Evolutionary conservation across 208 protist genomes (phyloP).

Genomic region (Naegleria gruberi): DNA sequence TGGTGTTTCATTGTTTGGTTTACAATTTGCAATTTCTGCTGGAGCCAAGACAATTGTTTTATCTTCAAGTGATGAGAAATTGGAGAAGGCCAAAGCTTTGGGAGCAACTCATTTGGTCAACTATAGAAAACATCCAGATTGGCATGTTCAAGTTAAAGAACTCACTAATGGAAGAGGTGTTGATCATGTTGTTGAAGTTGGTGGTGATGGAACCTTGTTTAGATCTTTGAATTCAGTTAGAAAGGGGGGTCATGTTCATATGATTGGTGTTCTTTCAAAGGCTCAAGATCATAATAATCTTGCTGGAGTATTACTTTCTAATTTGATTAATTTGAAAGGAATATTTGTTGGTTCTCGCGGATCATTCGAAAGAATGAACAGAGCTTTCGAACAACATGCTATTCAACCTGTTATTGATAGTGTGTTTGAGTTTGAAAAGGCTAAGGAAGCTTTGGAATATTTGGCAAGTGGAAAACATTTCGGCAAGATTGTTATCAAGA

Average conservation of each 20-base stretch:
- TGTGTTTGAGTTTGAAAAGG: constrained; percentile 22
- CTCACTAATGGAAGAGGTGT: constrained; percentile 25
- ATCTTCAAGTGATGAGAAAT: constrained; percentile 29
- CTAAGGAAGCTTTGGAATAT: too few relatives aligned
- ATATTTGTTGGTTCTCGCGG: constrained; percentile 23
- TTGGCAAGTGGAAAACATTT: too few relatives aligned
- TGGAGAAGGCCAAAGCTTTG: constrained; percentile 8
- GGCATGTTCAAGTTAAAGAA: constrained; percentile 17
- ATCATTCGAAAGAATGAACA: constrained; percentile 22
- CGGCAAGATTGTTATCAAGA: too few relatives aligned
- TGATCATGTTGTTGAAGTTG: constrained; percentile 29
- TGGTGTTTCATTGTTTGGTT: constrained; percentile 31
- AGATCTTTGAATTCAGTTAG: not conserved
- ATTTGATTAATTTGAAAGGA: constrained; percentile 13
- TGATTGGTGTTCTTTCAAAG: constrained; percentile 20
- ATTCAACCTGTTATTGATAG: constrained; percentile 31
- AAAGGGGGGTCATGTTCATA: constrained; percentile 15
- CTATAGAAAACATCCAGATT: constrained; percentile 25
- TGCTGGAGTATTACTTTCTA: constrained; percentile 12
- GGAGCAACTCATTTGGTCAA: constrained; percentile 20
- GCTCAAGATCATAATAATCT: not conserved
- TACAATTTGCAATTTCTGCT: constrained; percentile 25
- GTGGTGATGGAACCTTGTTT: constrained; percentile 17
- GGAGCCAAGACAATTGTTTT: constrained; percentile 24
- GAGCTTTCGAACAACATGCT: constrained; percentile 7